phyloP scores from a whole-genome alignment of 2,329 filamentous ascomycete species.

The Metarhizium humberi region DNA sequence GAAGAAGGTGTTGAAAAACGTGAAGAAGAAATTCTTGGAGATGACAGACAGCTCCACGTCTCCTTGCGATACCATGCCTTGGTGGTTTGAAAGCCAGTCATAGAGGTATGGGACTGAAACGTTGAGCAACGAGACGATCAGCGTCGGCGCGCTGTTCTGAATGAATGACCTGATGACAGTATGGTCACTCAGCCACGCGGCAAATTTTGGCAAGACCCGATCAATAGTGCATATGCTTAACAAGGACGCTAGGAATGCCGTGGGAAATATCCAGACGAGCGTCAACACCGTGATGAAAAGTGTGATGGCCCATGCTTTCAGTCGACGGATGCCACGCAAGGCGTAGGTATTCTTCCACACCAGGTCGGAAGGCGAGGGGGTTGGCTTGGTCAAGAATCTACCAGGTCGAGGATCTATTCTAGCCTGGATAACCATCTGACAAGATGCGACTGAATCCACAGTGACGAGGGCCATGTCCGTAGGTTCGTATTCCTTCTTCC shows the following conservation, averaged over 20 bases:
- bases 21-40: slow-evolving; percentile 99
- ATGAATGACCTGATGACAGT: slow-evolving; percentile 66
- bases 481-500: slow-evolving; percentile 66
- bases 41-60: slow-evolving; percentile 92
- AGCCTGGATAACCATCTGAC: slow-evolving; percentile 93
- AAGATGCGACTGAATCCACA: slow-evolving; percentile 88
- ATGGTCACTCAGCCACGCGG: slow-evolving; percentile 57
- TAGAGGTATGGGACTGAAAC: slow-evolving; percentile 89
- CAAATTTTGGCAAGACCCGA: slow-evolving; percentile 62
- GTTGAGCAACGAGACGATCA: slow-evolving; percentile 79
- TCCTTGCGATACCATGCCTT: slow-evolving; percentile 91
- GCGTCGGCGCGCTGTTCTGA: slow-evolving; percentile 78
- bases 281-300: slow-evolving; percentile 74
- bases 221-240: slow-evolving; percentile 74
- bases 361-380: slow-evolving; percentile 85
- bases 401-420: slow-evolving; percentile 85
- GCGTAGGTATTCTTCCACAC: slow-evolving; percentile 92
- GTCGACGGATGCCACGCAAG: slow-evolving; percentile 60
- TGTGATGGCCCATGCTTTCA: slow-evolving; percentile 77
- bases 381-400: slow-evolving; percentile 73
- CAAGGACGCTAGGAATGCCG: slow-evolving; percentile 69
- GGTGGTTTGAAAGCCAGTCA: slow-evolving; percentile 80
- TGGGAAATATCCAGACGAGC: slow-evolving; percentile 77
- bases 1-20: slow-evolving; percentile 97
- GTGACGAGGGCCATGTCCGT: slow-evolving; percentile 90